These are phyloP conservation scores for Fusarium nelsonii DNA, from an alignment of 2,329 filamentous ascomycete species.

Conservation along the genomic window DNA sequence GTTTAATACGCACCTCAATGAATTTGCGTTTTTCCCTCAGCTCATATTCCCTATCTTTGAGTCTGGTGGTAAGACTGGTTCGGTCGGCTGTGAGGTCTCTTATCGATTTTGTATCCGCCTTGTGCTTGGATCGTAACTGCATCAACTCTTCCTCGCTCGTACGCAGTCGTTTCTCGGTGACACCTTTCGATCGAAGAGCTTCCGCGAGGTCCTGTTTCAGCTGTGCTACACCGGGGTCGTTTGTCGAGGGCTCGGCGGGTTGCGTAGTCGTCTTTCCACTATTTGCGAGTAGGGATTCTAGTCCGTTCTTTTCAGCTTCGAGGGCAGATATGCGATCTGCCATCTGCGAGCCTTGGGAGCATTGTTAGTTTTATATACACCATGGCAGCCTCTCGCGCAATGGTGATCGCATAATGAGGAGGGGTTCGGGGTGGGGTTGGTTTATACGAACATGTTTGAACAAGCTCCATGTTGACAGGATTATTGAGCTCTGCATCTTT, in stretches of 20 bases:
- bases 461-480: slow-evolving; percentile 72
- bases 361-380: slow-evolving; percentile 32
- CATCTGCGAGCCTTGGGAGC: slow-evolving; percentile 69
- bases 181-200: slow-evolving; percentile 79
- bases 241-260: slow-evolving; percentile 30
- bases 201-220: slow-evolving; percentile 78
- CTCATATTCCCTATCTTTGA: slow-evolving; percentile 88
- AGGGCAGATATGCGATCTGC: slow-evolving; percentile 75
- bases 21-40: slow-evolving; percentile 85
- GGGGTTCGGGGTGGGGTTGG: slow-evolving; percentile 27
- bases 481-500: slow-evolving; percentile 77
- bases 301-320: slow-evolving; percentile 67
- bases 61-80: slow-evolving; percentile 70
- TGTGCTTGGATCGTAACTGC: slow-evolving; percentile 69
- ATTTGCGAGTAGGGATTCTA: slow-evolving; percentile 50
- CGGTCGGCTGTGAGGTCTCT: slow-evolving; percentile 72
- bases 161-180: slow-evolving; percentile 74
- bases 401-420: slow-evolving; percentile 30
- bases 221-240: slow-evolving; percentile 58
- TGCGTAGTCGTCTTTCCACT: slow-evolving; percentile 36
- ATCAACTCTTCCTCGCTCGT: slow-evolving; percentile 73
- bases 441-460: slow-evolving; percentile 77
- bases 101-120: slow-evolving; percentile 72
- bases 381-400: slow-evolving; percentile 5
- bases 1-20: slow-evolving; percentile 69